Percentiles rank a stretch among this genome's conserved stretches.
Evolutionary conservation across 2,329 filamentous ascomycete species (phyloP).

Genomic region (Fusarium vanettenii): DNA sequence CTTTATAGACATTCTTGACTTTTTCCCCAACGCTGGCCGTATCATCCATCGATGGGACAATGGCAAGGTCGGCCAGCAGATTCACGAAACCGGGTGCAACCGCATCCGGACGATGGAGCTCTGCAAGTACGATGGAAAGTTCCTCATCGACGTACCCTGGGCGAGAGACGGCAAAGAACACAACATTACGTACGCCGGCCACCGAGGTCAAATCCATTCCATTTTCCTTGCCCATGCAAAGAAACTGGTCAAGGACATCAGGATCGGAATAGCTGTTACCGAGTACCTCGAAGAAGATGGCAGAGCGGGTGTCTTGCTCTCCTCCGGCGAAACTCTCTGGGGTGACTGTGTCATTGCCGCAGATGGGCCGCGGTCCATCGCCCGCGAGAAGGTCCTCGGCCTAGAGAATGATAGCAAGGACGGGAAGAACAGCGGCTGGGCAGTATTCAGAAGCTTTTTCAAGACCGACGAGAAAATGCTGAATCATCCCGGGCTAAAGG

Average conservation of each 20-base stretch:
- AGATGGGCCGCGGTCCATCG: constrained; percentile 16
- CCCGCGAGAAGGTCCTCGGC: constrained; percentile 1
- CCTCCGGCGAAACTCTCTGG: constrained; percentile 18
- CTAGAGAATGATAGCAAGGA: constrained; percentile 1
- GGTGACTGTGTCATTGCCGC: constrained; percentile 14
- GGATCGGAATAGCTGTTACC: constrained; percentile 6
- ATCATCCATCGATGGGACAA: constrained; percentile 9
- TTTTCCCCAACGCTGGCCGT: constrained; percentile 16
- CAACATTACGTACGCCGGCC: constrained; percentile 15
- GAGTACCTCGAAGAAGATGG: constrained; percentile 9
- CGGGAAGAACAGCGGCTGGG: constrained; percentile 3
- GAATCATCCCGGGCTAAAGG: not conserved
- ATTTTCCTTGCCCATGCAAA: constrained; percentile 11
- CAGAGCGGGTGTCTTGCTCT: not conserved
- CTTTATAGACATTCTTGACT: constrained; percentile 12
- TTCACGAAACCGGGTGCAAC: constrained; percentile 13
- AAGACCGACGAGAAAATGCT: constrained; percentile 5
- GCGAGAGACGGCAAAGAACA: constrained; percentile 11
- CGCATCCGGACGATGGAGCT: constrained; percentile 11
- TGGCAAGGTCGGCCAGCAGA: constrained; percentile 16
- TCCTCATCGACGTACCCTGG: constrained; percentile 6
- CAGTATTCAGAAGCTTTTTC: constrained; percentile 12
- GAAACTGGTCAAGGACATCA: constrained; percentile 9
- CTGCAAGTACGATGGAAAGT: constrained; percentile 17
- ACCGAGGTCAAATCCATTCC: constrained; percentile 11